Evolutionary conservation across 1,139 yeast genomes (phyloP), one percentile per base, ranked within the genome.

Genomic region (Scheffersomyces insectosa): DNA sequence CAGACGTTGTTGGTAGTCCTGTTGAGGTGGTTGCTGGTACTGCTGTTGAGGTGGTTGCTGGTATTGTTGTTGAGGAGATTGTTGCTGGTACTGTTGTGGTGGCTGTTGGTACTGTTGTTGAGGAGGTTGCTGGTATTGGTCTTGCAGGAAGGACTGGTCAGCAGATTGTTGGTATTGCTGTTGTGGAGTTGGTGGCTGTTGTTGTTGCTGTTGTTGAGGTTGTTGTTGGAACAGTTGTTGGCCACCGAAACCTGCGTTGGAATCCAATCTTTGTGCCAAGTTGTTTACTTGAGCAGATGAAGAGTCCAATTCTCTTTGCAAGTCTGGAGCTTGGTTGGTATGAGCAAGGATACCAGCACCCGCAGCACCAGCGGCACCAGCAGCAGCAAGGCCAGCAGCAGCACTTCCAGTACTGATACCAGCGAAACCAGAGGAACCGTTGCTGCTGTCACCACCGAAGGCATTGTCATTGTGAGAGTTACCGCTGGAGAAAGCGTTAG

Each of bases 261-360:
- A 23, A 14, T 39, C 29, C 42, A 11, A 33, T 42, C 10, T 33
- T 32, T 3, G 67, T 30, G 73, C 64, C 59, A 77, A 66, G 42
- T 65, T 62, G 50, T 70, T 64, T 52, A 76, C 73, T 54, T 68
- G 66, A 50, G 70, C 67, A 39, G 69, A 68, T 38, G 77, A 72
- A 39, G 62, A 65, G 35, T 66, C 68, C 52, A 72, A 63, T 44
- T 68, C 76, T 37, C 49, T 53, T 45, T 60, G 56, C 40, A 49
- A 51, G 34, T 50, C 55, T 46, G 46, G 47, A 41, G 38, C 52
- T 41, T 44, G 44, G 42, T 23, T 43, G 16, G 54, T 46, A 16
- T 51, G 53, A 29, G 45, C 52, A 37, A 44, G 40, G n/a, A 50
- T 49, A 13, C 55, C 53, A 30, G 51, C 57, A 23, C 33, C 45